Base-by-base conservation (phyloP, 169 alveolate species). In the Plasmodium vinckei region DNA sequence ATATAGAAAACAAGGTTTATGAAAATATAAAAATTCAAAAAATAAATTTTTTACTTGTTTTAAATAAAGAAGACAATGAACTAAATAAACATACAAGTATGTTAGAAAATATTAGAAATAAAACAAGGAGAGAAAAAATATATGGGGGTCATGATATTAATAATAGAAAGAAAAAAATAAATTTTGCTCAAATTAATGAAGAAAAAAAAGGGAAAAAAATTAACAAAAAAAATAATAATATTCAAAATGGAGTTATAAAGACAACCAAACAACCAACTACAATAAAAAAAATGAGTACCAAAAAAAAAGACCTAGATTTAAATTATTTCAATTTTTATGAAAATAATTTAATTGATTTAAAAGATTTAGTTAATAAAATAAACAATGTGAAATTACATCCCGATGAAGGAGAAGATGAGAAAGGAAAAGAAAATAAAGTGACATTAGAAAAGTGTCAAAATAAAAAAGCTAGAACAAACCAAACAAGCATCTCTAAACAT, bases 301-400 rank as follows among this genome's bases (percentile, higher is more conserved):
- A 49, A 25, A 63, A 77, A 64, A 10, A 39, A 15, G 10, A 25
- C 63, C 27, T 19, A 13, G 13, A 4, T 1, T 13, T 65, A 13
- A 67, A 82, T 64, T 82, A 82, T 47, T 82, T 82, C 47, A 57
- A 82, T 82, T 82, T 82, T 82, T 65, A 82, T 49, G 72, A 82
- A 82, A 82, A 82, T 67, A 82, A 82, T 42, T 82, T 82, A n/a
- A 82, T 82, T 19, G 82, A 82, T 49, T 17, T 82, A 61, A 82
- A 82, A 46, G 25, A 65, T 51, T 33, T 82, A 13, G 19, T 67
- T n/a, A 51, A 82, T 25, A 51, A 67, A 54, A 82, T 82, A 33
- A 79, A 70, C 23, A 54, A 25, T 17, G 21, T 17, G 9, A 54
- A 44, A 25, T 23, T 12, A 57, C 33, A 17, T 9, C 39, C 17